Conservation (phyloP, 441 rosid genomes). For the Arabidopsis hybrid region DNA sequence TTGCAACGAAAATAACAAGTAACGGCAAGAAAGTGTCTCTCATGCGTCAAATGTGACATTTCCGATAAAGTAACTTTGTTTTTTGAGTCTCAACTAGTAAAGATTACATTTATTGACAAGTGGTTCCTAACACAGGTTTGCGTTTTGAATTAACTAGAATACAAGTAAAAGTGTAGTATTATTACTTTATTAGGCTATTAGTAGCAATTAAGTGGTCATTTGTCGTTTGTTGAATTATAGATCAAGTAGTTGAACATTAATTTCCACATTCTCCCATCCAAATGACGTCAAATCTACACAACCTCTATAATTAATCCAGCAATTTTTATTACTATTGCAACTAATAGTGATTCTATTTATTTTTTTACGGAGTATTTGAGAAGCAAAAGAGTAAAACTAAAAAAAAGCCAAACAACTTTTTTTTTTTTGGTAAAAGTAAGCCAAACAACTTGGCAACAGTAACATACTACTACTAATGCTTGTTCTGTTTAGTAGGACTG, state of each 20-base stretch:
- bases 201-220: constrained; percentile 1
- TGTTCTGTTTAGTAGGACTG: not conserved
- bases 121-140: not conserved
- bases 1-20: constrained; percentile 38
- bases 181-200: not conserved
- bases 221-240: constrained; percentile 29
- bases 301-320: not conserved
- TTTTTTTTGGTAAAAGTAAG: too few relatives aligned
- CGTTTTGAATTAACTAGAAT: not conserved
- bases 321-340: not conserved
- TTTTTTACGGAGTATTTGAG: not conserved
- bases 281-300: constrained; percentile 18
- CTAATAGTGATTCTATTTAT: not conserved
- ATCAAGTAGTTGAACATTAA: constrained; percentile 22
- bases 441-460: not conserved
- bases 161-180: not conserved
- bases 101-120: not conserved
- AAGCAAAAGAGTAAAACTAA: not conserved
- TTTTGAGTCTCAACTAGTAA: constrained; percentile 6
- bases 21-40: constrained; percentile 39
- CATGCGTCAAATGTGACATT: constrained; percentile 40
- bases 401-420: too few relatives aligned
- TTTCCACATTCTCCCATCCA: constrained; percentile 3
- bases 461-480: not conserved
- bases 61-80: constrained; percentile 22